Conservation (phyloP, 2,329 filamentous ascomycete species). For the Arthrocladium fulminans region DNA sequence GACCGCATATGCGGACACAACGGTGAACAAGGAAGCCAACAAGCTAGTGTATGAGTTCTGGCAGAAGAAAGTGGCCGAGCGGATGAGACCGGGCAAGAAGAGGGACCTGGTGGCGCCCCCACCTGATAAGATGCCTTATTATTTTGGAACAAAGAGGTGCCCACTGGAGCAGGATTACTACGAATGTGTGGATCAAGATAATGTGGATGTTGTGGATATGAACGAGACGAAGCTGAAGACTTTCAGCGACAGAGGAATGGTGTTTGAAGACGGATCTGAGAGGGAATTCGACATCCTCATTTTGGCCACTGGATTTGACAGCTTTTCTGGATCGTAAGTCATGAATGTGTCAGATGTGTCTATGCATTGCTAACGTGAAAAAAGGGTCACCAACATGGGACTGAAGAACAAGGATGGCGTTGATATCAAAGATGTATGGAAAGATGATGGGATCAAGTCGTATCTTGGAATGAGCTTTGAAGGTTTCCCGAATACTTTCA, state of each 20-base stretch:
- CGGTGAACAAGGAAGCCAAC: constrained; percentile 45
- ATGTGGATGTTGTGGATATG: constrained; percentile 41
- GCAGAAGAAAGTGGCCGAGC: constrained; percentile 42
- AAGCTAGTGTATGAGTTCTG: constrained; percentile 49
- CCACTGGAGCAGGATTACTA: constrained; percentile 45
- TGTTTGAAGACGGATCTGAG: constrained; percentile 16
- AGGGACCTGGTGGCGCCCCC: constrained; percentile 46
- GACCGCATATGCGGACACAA: constrained; percentile 39
- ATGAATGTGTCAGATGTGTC: background rate
- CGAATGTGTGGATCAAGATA: constrained; percentile 39
- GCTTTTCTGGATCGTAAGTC: constrained; percentile 27
- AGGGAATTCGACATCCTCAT: constrained; percentile 35
- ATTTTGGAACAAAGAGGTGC: constrained; percentile 47
- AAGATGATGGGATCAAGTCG: constrained; percentile 25
- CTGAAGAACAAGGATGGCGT: constrained; percentile 28
- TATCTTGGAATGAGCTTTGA: constrained; percentile 37
- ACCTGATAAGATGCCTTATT: constrained; percentile 40
- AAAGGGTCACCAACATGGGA: constrained; percentile 32
- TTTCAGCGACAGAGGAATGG: constrained; percentile 15
- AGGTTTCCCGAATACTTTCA: constrained; percentile 42
- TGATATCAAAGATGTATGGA: constrained; percentile 31
- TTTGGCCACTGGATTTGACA: constrained; percentile 39
- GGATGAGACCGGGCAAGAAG: constrained; percentile 44
- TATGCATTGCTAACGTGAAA: background rate
- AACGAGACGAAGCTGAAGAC: constrained; percentile 28